Conservation (phyloP, 441 rosid genomes). For the Gossypium davidsonii region DNA sequence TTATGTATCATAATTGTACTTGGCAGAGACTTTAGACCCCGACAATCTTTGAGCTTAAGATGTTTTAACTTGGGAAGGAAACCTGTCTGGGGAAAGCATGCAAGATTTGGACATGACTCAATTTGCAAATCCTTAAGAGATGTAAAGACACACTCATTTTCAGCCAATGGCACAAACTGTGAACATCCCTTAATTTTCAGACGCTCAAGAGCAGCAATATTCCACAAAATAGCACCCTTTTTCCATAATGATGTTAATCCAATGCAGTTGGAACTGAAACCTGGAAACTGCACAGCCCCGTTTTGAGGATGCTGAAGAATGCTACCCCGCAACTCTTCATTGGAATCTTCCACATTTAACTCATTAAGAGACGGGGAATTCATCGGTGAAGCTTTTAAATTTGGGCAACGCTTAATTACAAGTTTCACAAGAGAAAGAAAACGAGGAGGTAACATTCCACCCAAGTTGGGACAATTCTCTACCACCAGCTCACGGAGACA, state of each 20-base stretch:
- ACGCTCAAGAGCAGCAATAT: conserved; percentile 7
- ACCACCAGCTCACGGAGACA: conserved; percentile 16
- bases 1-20: background rate
- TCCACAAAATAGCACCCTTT: background rate
- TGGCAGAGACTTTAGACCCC: background rate
- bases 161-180: background rate
- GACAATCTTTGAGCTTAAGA: conserved; percentile 8
- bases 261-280: conserved; percentile 4
- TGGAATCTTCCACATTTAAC: conserved; percentile 14
- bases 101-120: background rate
- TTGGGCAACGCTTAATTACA: conserved; percentile 13
- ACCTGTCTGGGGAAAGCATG: background rate
- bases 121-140: conserved; percentile 4
- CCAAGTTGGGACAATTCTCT: conserved; percentile 17
- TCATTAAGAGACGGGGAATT: conserved; percentile 6
- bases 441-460: conserved; percentile 4
- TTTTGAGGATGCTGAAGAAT: background rate
- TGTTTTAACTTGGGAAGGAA: background rate
- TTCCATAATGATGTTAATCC: background rate
- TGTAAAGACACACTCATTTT: background rate
- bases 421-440: conserved; percentile 13
- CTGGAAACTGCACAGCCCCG: background rate
- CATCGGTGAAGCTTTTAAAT: background rate
- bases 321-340: background rate
- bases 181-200: background rate